Evolutionary conservation across 306 rosid genomes (phyloP).

Genomic region (Castanea sativa): DNA sequence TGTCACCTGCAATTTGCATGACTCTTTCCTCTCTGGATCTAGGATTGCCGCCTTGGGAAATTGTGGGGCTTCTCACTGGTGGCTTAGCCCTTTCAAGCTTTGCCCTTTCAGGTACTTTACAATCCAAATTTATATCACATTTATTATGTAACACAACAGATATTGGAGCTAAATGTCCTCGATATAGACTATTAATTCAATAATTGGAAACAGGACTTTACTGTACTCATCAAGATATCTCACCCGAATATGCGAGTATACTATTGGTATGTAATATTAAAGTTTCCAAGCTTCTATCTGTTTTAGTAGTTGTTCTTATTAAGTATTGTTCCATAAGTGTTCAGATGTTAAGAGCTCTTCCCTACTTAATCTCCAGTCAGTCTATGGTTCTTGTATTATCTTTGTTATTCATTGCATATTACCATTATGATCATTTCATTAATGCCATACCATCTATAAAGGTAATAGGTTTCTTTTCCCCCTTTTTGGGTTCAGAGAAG

Average conservation of each 20-base stretch:
- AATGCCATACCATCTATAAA: background rate
- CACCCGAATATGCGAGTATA: slow-evolving; percentile 94
- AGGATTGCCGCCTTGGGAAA: slow-evolving; percentile 92
- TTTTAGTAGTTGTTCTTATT: slow-evolving; percentile 10
- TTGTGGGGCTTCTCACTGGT: slow-evolving; percentile 79
- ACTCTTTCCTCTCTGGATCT: slow-evolving; percentile 92
- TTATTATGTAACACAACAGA: background rate
- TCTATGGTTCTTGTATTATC: background rate
- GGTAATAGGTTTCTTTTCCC: background rate
- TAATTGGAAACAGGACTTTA: slow-evolving; percentile 71
- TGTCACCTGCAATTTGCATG: slow-evolving; percentile 98
- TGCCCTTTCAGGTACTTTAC: slow-evolving; percentile 72
- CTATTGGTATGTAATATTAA: slow-evolving; percentile 60
- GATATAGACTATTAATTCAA: slow-evolving; percentile 14
- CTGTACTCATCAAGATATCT: slow-evolving; percentile 95
- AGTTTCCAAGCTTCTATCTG: background rate
- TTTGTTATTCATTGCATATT: background rate
- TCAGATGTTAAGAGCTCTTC: background rate
- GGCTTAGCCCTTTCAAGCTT: slow-evolving; percentile 98
- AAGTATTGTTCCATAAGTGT: slow-evolving; percentile 11
- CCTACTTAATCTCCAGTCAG: background rate
- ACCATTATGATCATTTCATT: background rate
- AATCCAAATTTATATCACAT: slow-evolving; percentile 13
- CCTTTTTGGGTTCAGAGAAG: background rate
- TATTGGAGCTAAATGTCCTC: slow-evolving; percentile 10